A percentile compares a stretch with the other conserved stretches of the same genome.
Conservation (phyloP, 768 basidiomycete genomes). For the Antrodiella citrinella region DNA sequence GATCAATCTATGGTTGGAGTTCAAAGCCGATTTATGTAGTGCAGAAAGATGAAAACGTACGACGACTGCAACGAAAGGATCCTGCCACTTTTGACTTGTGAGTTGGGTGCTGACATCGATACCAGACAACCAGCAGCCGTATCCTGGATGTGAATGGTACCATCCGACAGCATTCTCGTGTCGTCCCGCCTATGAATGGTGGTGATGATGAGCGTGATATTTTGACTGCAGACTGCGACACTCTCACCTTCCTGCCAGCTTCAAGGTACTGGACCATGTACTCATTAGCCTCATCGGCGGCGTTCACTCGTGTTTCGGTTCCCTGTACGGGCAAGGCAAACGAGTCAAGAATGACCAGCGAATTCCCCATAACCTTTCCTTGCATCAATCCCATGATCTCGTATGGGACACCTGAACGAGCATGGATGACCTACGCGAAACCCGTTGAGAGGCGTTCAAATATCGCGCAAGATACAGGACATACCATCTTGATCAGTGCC, state of each 20-base stretch:
- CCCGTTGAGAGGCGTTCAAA: conserved; percentile 7
- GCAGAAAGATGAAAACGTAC: conserved; percentile 33
- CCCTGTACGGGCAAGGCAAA: conserved; percentile 97
- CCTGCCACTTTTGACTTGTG: conserved; percentile 90
- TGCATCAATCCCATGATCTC: conserved; percentile 99
- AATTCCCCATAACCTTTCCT: conserved; percentile 79
- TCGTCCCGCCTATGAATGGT: conserved; percentile 56
- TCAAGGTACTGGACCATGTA: conserved; percentile 96
- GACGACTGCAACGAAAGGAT: conserved; percentile 96
- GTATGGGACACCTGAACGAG: conserved; percentile 92
- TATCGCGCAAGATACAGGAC: neutral
- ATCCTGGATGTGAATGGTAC: conserved; percentile 99
- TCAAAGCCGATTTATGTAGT: neutral
- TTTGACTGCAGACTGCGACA: too few species aligned
- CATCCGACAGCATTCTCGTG: conserved; percentile 89
- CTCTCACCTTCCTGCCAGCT: conserved; percentile 65
- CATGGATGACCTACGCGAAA: conserved; percentile 82
- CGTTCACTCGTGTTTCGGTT: conserved; percentile 96
- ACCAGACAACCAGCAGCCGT: conserved; percentile 98
- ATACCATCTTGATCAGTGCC: conserved; percentile 91
- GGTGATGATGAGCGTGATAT: neutral
- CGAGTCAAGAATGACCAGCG: conserved; percentile 86
- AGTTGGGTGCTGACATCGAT: conserved; percentile 98
- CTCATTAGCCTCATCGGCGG: conserved; percentile 90
- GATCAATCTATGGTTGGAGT: conserved; percentile 65